Percentiles rank a stretch among this genome's conserved stretches.
These are phyloP conservation scores for Tritrichomonas musculus DNA, from an alignment of 208 protist species.

Conservation along the genomic window DNA sequence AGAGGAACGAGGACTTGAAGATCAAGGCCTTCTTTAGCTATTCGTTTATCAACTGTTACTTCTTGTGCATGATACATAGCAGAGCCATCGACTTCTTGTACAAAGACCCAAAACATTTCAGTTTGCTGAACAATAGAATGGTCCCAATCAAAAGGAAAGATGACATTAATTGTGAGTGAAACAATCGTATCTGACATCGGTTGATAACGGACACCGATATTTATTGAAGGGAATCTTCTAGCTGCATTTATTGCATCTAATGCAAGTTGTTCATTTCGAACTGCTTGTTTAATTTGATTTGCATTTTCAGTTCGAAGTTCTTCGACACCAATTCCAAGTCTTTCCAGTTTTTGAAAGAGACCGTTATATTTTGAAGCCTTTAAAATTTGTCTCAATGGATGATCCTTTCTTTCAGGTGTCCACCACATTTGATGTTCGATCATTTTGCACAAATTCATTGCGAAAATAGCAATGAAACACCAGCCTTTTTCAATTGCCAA, in stretches of 20 bases:
- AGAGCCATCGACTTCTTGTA: background rate
- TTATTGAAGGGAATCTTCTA: background rate
- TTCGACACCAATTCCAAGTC: background rate
- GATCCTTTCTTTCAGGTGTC: background rate
- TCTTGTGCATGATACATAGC: constrained; percentile 2
- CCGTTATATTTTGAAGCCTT: background rate
- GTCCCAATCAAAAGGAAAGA: constrained; percentile 1
- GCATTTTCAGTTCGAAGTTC: background rate
- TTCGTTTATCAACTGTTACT: background rate
- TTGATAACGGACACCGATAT: background rate
- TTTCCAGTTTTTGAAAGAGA: background rate
- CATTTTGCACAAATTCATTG: constrained; percentile 20
- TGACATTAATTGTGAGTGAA: background rate
- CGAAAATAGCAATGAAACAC: constrained; percentile 37
- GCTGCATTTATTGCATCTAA: background rate
- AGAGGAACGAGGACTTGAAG: background rate
- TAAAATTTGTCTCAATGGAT: constrained; percentile 5
- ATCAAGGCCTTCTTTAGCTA: background rate
- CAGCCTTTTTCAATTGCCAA: constrained; percentile 87
- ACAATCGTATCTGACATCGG: background rate
- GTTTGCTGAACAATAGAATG: background rate
- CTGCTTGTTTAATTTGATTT: background rate
- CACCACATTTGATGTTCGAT: background rate
- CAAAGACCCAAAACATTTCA: background rate
- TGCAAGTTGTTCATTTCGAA: background rate